Base-by-base conservation (phyloP, 2,329 filamentous ascomycete species). In the Aspergillus sp. region DNA sequence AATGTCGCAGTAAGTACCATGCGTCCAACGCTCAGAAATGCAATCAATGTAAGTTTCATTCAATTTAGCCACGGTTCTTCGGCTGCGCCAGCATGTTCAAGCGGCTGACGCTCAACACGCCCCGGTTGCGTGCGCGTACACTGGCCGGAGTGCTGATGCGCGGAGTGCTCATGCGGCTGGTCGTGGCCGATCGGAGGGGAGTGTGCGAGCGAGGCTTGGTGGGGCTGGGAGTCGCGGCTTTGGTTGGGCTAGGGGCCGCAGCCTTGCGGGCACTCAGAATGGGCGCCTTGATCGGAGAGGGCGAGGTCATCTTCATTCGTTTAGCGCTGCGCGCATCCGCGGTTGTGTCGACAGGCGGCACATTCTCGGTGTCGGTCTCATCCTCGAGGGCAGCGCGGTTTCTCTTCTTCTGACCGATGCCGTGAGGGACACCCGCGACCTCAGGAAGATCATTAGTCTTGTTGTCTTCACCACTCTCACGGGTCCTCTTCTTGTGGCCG, bases 71-170 rank as follows among this genome's bases (percentile, higher is more conserved):
- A 27, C 76, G 75, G 41, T 72, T 66, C 70, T 81, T 82, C 2
- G 80, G 80, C 59, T 76, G 76, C 15, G 78, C 71, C 36, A 82
- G 73, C 75, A 81, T 75, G 61, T 82, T 81, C 67, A 82, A 67
- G 27, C 80, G 77, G 61, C 77, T 80, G 65, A 81, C 67, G 57
- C 75, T 82, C 54, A 82, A 69, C 17, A 74, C 69, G 17, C 69
- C 66, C 19, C 68, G 71, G 25, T 59, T 66, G 58, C 68, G 76
- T 52, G 71, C 60, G 38, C 66, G 70, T 17, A 69, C 67, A 49
- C 71, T 75, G 13, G 67, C 68, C 11, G 73, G 72, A 23, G 73
- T 74, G 17, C 69, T 66, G 3, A 59, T 54, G 17, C 66, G 64
- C 1, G 27, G 72, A 38, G 73, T 74, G 17, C 69, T 66, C 4